Evolutionary conservation across 2,329 filamentous ascomycete species (phyloP).

Genomic region (Lecanicillium sp.): DNA sequence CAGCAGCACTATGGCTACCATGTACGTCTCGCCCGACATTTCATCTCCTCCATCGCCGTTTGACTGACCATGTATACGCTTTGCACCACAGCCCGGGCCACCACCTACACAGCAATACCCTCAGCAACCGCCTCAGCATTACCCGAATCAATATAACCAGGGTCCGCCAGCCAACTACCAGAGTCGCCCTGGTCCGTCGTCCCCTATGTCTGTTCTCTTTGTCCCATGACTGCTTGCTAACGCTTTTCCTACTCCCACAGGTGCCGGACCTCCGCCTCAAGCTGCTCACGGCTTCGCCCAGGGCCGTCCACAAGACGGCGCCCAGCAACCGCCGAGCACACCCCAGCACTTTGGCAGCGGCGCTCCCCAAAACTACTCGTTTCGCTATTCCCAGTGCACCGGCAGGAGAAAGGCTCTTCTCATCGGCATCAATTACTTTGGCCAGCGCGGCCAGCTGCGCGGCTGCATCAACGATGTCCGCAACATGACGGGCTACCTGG

Average conservation of each 20-base stretch:
- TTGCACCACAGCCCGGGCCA: not conserved
- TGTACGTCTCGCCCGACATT: slow-evolving; percentile 15
- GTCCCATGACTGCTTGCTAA: slow-evolving; percentile 6
- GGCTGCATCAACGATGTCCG: slow-evolving; percentile 97
- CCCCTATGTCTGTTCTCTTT: not conserved
- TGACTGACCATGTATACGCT: not conserved
- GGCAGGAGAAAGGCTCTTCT: slow-evolving; percentile 82
- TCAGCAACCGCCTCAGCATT: slow-evolving; percentile 21
- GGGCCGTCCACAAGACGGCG: slow-evolving; percentile 39
- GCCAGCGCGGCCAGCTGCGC: slow-evolving; percentile 79
- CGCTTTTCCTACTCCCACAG: slow-evolving; percentile 4
- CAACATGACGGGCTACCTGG: slow-evolving; percentile 90
- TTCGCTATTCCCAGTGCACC: slow-evolving; percentile 87
- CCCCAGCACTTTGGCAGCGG: slow-evolving; percentile 72
- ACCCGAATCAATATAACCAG: slow-evolving; percentile 20
- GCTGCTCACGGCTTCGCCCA: slow-evolving; percentile 2
- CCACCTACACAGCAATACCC: slow-evolving; percentile 21
- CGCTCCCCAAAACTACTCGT: slow-evolving; percentile 72
- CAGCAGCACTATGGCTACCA: slow-evolving; percentile 40
- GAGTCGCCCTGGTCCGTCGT: slow-evolving; percentile 36
- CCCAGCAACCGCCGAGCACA: slow-evolving; percentile 57
- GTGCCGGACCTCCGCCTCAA: slow-evolving; percentile 1
- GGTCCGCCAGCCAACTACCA: slow-evolving; percentile 36
- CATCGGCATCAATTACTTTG: slow-evolving; percentile 96
- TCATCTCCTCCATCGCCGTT: not conserved